Base-by-base conservation (phyloP, 495 filamentous ascomycete genomes). In the Thozetella sp. region DNA sequence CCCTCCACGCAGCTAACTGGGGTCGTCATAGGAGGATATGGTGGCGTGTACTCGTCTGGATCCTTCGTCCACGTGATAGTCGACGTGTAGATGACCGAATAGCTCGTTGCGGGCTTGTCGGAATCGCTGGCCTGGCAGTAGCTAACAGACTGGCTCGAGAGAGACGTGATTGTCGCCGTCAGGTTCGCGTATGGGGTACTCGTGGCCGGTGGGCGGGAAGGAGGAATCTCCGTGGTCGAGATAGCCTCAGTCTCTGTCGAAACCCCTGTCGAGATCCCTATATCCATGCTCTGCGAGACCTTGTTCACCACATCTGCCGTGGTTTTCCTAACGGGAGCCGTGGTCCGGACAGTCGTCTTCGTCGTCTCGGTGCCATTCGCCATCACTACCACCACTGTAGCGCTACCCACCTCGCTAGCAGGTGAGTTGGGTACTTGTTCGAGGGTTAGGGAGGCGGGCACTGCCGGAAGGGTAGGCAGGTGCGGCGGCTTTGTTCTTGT, bases 1-100 rank as follows among this genome's bases (percentile, higher is more conserved):
- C 61, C 26, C 11, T 64, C 59, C 17, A 76, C 63, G 57, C 78
- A 80, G 26, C 68, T 51, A 51, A 54, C 17, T 1, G 71, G 79
- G 0, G 71, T 69, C 15, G 57, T 63, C 43, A 80, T 69, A 19
- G 72, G 64, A 11, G 76, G 69, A 55, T 69, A 82, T 12, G 72
- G 71, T 6, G 70, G 72, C 20, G 75, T 77, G 62, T 80, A 80
- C 50, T 78, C 72, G 23, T 58, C 54, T 23, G 76, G 75, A 54
- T 77, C 62, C 17, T 75, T 77, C 27, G 60, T 68, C 75, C 76
- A 79, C 25, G 79, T 80, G 34, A 70, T 67, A 1, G 79, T 80
- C 51, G 67, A 69, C 2, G 77, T 80, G 64, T 80, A 59, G n/a
- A 76, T 60, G 51, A 80, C 65, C 3, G 72, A 74, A 58, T 76